Evolutionary conservation across 2,329 filamentous ascomycete genomes (phyloP).

Genomic region (Sporothrix globosa): DNA sequence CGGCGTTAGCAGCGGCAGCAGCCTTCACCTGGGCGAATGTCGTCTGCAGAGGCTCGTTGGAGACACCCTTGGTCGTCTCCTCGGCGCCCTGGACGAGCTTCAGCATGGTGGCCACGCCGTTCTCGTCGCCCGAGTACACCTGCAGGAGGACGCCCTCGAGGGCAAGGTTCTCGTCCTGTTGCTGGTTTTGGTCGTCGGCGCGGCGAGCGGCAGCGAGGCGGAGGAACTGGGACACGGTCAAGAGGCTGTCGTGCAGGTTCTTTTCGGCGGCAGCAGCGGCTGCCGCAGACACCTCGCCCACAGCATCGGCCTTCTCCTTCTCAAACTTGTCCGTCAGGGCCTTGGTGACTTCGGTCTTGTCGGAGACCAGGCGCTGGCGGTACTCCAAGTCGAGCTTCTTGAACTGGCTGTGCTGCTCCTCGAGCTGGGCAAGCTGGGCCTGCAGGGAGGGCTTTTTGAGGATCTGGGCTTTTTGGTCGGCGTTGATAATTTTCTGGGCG

Average conservation of each 20-base stretch:
- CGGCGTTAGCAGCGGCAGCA: slow-evolving; percentile 57
- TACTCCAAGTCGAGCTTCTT: slow-evolving; percentile 76
- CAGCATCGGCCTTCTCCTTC: slow-evolving; percentile 58
- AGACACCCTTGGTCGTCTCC: slow-evolving; percentile 67
- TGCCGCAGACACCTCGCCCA: slow-evolving; percentile 59
- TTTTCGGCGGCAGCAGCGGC: slow-evolving; percentile 58
- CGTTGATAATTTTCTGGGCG: slow-evolving; percentile 71
- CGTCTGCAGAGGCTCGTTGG: slow-evolving; percentile 65
- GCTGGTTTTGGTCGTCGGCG: slow-evolving; percentile 66
- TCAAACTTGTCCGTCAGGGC: slow-evolving; percentile 55
- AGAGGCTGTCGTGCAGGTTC: slow-evolving; percentile 64
- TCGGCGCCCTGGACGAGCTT: slow-evolving; percentile 74
- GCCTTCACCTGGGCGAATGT: slow-evolving; percentile 68
- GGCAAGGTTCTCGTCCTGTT: slow-evolving; percentile 73
- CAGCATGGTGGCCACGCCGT: slow-evolving; percentile 72
- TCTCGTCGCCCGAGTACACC: slow-evolving; percentile 77
- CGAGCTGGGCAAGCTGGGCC: slow-evolving; percentile 67
- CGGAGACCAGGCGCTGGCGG: slow-evolving; percentile 60
- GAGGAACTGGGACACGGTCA: slow-evolving; percentile 77
- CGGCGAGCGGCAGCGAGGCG: slow-evolving; percentile 76
- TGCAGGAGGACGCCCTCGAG: slow-evolving; percentile 78
- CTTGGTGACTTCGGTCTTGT: slow-evolving; percentile 65
- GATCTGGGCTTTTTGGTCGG: slow-evolving; percentile 76
- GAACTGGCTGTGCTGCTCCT: slow-evolving; percentile 74
- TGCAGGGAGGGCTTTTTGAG: slow-evolving; percentile 76